Percentiles rank a stretch among this genome's conserved stretches.
Conservation (phyloP, 2,329 filamentous ascomycete genomes). For the Plectosphaerella cucumerina region DNA sequence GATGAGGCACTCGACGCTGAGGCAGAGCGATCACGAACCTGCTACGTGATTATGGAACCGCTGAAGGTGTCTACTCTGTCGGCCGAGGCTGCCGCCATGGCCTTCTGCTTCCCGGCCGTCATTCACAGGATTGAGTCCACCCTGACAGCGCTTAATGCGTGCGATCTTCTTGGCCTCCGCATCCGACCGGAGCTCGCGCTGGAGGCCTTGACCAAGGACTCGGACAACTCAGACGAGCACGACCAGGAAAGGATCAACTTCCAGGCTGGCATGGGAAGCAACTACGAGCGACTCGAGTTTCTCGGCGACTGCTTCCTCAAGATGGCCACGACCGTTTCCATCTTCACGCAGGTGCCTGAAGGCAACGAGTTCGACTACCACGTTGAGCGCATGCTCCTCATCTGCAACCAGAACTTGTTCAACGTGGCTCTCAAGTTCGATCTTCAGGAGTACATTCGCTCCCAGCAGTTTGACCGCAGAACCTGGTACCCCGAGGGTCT, state of each 20-base stretch:
- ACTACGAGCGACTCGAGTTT: slow-evolving; percentile 93
- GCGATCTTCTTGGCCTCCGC: slow-evolving; percentile 56
- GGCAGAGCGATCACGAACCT: slow-evolving; percentile 36
- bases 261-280: slow-evolving; percentile 82
- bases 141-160: slow-evolving; percentile 75
- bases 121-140: slow-evolving; percentile 80
- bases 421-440: slow-evolving; percentile 66
- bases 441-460: slow-evolving; percentile 73
- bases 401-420: slow-evolving; percentile 90
- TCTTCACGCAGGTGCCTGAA: slow-evolving; percentile 73
- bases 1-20: slow-evolving; percentile 59
- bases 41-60: slow-evolving; percentile 73
- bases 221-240: slow-evolving; percentile 75
- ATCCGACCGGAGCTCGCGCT: slow-evolving; percentile 69
- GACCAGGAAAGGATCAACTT: slow-evolving; percentile 65
- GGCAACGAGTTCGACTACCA: slow-evolving; percentile 85
- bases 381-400: slow-evolving; percentile 81
- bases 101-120: slow-evolving; percentile 74
- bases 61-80: slow-evolving; percentile 74
- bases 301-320: slow-evolving; percentile 93
- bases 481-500: slow-evolving; percentile 86
- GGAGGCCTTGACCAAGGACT: slow-evolving; percentile 90
- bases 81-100: slow-evolving; percentile 64
- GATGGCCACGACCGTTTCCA: slow-evolving; percentile 86
- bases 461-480: slow-evolving; percentile 74